phyloP scores from a whole-genome alignment of 306 rosid species.

The Vigna hirtella region DNA sequence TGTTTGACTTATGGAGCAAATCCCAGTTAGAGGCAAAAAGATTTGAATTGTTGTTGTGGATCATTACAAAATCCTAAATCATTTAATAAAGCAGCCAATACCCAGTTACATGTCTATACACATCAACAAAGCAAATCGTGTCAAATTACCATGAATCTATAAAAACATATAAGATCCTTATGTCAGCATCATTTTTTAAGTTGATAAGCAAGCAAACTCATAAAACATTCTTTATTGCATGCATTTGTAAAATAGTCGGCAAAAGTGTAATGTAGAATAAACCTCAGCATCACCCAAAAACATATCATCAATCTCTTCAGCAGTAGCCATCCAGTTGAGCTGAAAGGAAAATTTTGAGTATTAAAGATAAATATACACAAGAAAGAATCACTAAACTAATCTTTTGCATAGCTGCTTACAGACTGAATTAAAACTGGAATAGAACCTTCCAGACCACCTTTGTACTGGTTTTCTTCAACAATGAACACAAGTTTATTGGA shows the following conservation, averaged over 20 bases:
- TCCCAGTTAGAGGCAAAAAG: background rate
- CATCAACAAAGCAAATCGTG: conserved; percentile 14
- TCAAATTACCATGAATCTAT: background rate
- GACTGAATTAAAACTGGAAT: conserved; percentile 85
- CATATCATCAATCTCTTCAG: conserved; percentile 88
- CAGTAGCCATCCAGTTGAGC: conserved; percentile 82
- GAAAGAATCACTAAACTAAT: conserved; percentile 34
- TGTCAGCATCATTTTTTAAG: background rate
- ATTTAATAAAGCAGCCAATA: background rate
- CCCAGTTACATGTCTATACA: background rate
- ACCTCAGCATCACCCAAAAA: conserved; percentile 96
- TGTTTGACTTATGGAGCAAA: background rate
- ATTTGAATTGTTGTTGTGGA: background rate
- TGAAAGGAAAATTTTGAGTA: conserved; percentile 49
- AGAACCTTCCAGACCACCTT: conserved; percentile 77
- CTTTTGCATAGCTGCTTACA: conserved; percentile 63
- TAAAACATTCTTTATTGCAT: background rate
- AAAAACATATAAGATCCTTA: conserved; percentile 24
- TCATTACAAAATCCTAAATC: conserved; percentile 25
- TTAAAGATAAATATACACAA: conserved; percentile 38
- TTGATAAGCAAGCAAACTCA: conserved; percentile 16
- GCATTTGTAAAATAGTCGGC: background rate
- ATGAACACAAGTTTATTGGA: conserved; percentile 70
- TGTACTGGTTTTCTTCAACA: conserved; percentile 75
- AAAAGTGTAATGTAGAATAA: conserved; percentile 18